These are phyloP conservation scores for Neocallimastix lanati DNA, from an alignment of 192 early-diverging fungal species.

Conservation along the genomic window DNA sequence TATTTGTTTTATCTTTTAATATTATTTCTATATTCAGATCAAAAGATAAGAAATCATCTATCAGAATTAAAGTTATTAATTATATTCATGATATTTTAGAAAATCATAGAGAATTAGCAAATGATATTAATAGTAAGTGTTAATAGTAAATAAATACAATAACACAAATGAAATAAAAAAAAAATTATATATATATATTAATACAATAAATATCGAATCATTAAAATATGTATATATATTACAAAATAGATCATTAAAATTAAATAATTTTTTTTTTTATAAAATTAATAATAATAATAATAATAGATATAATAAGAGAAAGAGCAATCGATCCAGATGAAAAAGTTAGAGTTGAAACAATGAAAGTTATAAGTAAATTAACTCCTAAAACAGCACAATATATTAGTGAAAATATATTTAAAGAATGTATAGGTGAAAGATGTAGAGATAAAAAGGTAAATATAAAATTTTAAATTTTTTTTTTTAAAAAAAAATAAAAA, in stretches of 20 bases:
- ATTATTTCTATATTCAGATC: too few relatives aligned
- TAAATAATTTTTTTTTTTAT: too few relatives aligned
- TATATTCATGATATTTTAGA: constrained; percentile 38
- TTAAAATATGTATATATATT: too few relatives aligned
- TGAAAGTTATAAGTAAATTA: constrained; percentile 46
- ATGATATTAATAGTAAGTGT: constrained; percentile 47
- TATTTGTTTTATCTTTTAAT: too few relatives aligned
- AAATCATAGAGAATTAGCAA: constrained; percentile 46
- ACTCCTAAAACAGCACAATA: constrained; percentile 14
- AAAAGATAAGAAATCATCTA: constrained; percentile 48
- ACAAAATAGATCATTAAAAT: too few relatives aligned
- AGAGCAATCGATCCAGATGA: constrained; percentile 84
- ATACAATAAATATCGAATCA: too few relatives aligned
- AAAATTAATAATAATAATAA: background rate
- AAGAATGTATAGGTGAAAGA: constrained; percentile 48
- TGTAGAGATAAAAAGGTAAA: constrained; percentile 70
- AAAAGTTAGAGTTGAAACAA: constrained; percentile 59
- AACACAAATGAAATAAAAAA: background rate
- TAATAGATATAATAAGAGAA: constrained; percentile 29
- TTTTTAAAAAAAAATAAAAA: too few relatives aligned
- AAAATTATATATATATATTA: background rate
- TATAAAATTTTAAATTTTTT: too few relatives aligned
- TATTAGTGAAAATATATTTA: constrained; percentile 8
- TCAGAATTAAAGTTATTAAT: constrained; percentile 63
- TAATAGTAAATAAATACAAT: constrained; percentile 1